Evolutionary conservation across 1,284 basidiomycete species (phyloP).

Genomic region (Ustilago loliicola): DNA sequence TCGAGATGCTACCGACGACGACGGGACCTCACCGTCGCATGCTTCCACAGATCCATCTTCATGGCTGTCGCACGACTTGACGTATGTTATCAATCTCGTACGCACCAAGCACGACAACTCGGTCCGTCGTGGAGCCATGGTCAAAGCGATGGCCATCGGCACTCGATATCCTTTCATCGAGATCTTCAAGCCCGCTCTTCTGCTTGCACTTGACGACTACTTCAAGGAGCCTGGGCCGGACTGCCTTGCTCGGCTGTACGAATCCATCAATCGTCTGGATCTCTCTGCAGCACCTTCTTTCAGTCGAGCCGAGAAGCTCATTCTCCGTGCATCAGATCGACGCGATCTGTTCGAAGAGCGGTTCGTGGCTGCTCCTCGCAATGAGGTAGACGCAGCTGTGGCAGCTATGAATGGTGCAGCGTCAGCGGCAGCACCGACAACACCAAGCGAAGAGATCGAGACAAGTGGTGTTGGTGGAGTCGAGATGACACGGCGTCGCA

Average conservation of each 20-base stretch:
- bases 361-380: conserved; percentile 45
- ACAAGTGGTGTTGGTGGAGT: conserved; percentile 12
- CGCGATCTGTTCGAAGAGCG: conserved; percentile 87
- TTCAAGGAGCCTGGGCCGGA: conserved; percentile 88
- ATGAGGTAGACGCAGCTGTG: conserved; percentile 8
- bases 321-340: conserved; percentile 89
- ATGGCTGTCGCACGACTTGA: conserved; percentile 52
- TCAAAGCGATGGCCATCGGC: conserved; percentile 96
- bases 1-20: conserved; percentile 10
- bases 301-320: conserved; percentile 83
- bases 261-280: conserved; percentile 92
- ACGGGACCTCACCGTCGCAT: conserved; percentile 1
- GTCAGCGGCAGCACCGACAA: neutral
- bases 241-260: conserved; percentile 87
- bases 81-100: conserved; percentile 93
- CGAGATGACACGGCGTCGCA: conserved; percentile 29
- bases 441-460: conserved; percentile 18
- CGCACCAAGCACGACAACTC: conserved; percentile 92
- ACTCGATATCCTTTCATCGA: conserved; percentile 95
- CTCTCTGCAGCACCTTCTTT: conserved; percentile 83
- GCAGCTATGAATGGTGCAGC: neutral
- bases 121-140: conserved; percentile 88
- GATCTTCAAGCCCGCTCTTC: conserved; percentile 96
- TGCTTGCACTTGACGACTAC: conserved; percentile 96
- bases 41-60: conserved; percentile 14